Percentiles rank a stretch among this genome's conserved stretches.
Evolutionary conservation across 1,284 basidiomycete species (phyloP).

Genomic region (Rhodofomes roseus): DNA sequence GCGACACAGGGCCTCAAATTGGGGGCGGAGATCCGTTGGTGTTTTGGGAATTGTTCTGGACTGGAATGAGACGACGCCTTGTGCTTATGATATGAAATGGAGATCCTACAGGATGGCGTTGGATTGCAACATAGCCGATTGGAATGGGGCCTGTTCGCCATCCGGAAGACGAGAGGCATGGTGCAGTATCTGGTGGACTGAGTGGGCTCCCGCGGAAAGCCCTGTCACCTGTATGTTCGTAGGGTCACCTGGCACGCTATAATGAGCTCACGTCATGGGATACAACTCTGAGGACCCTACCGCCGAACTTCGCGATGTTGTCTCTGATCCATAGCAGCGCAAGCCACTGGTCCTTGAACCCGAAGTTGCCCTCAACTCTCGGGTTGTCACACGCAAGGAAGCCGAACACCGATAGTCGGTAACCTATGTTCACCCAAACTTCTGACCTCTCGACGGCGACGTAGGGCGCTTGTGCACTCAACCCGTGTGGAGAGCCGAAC

Average conservation of each 20-base stretch:
- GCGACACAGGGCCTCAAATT: conserved; percentile 58
- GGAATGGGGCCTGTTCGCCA: conserved; percentile 57
- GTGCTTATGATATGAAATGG: conserved; percentile 10
- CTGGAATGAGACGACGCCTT: background rate
- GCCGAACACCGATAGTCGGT: conserved; percentile 70
- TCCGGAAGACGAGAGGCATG: conserved; percentile 62
- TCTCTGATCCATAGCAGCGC: conserved; percentile 56
- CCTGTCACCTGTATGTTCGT: conserved; percentile 60
- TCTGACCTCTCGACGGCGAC: conserved; percentile 59
- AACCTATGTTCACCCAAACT: conserved; percentile 71
- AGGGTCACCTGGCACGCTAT: conserved; percentile 43
- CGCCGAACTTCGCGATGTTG: conserved; percentile 60
- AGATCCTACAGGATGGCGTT: conserved; percentile 63
- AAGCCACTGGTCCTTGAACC: conserved; percentile 78
- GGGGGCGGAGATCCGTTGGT: conserved; percentile 49
- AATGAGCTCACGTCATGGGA: background rate
- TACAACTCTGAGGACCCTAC: conserved; percentile 25
- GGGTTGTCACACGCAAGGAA: conserved; percentile 66
- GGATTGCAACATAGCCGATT: conserved; percentile 63
- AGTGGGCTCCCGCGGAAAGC: conserved; percentile 72
- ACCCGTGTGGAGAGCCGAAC: conserved; percentile 66
- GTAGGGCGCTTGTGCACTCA: conserved; percentile 61
- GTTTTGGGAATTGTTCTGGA: conserved; percentile 51
- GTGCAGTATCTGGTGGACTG: conserved; percentile 72
- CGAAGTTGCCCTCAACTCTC: conserved; percentile 63